Evolutionary conservation across 495 filamentous ascomycete genomes (phyloP).

Genomic region (Talaromyces borbonicus): DNA sequence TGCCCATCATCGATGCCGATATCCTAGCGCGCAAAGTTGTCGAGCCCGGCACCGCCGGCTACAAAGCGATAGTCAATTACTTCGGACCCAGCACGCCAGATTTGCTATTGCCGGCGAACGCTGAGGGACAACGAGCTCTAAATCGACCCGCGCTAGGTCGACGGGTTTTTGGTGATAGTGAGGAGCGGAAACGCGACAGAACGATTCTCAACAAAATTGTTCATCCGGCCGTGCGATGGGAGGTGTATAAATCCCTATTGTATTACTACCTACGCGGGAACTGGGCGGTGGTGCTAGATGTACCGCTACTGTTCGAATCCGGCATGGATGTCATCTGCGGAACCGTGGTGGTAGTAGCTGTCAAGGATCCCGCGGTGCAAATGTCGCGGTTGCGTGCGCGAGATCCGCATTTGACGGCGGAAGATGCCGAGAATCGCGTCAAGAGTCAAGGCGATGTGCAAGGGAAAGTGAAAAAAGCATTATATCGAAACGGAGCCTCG

Average conservation of each 20-base stretch:
- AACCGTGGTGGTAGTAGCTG: conserved; percentile 74
- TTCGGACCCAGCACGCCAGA: conserved; percentile 77
- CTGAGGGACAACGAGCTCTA: conserved; percentile 42
- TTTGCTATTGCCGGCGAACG: conserved; percentile 51
- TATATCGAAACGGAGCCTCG: conserved; percentile 46
- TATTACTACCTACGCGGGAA: conserved; percentile 56
- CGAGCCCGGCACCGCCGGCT: conserved; percentile 75
- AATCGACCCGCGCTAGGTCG: conserved; percentile 80
- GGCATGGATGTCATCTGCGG: conserved; percentile 74
- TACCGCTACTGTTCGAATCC: conserved; percentile 84
- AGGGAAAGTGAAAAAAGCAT: conserved; percentile 65
- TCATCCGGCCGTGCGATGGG: conserved; percentile 73
- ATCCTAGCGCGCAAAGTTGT: conserved; percentile 82
- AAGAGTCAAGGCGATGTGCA: conserved; percentile 72
- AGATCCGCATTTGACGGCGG: conserved; percentile 57
- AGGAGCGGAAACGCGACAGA: conserved; percentile 55
- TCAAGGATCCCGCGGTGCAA: conserved; percentile 64
- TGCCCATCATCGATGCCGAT: conserved; percentile 95
- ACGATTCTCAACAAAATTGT: conserved; percentile 77
- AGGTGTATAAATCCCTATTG: conserved; percentile 60
- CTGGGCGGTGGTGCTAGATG: conserved; percentile 87
- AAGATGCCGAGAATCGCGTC: conserved; percentile 79
- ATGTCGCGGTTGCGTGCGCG: conserved; percentile 63
- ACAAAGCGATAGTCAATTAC: conserved; percentile 66
- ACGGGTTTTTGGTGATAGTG: conserved; percentile 69